Evolutionary conservation across 768 basidiomycete genomes (phyloP).

Genomic region (Rubroboletus satanas): DNA sequence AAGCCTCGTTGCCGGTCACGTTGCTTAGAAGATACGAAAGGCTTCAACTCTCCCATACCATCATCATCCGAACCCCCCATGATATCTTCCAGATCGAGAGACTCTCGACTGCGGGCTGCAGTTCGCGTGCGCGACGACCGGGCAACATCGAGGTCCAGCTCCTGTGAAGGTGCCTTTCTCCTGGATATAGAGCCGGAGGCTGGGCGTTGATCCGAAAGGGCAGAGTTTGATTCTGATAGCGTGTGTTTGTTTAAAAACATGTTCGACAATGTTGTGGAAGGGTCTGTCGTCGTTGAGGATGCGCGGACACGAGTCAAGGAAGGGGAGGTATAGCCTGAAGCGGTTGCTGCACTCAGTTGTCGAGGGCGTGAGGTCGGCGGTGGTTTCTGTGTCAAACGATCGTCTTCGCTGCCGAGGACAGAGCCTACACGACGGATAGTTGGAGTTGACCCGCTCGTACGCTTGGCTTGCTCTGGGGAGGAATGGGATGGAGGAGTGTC

Average conservation of each 20-base stretch:
- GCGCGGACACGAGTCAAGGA: conserved; percentile 26
- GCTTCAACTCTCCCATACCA: conserved; percentile 26
- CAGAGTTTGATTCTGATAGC: conserved; percentile 27
- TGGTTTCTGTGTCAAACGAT: conserved; percentile 26
- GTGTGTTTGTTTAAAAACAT: conserved; percentile 27
- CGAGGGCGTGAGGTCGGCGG: conserved; percentile 41
- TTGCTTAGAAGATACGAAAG: conserved; percentile 41
- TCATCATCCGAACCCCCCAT: conserved; percentile 71
- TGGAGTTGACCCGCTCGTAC: conserved; percentile 36
- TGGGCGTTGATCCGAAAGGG: conserved; percentile 26
- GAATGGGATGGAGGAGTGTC: conserved; percentile 13
- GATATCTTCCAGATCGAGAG: conserved; percentile 70
- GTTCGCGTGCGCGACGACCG: conserved; percentile 39
- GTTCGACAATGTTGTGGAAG: conserved; percentile 12
- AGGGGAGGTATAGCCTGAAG: conserved; percentile 32
- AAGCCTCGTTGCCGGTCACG: conserved; percentile 33
- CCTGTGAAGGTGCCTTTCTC: conserved; percentile 26
- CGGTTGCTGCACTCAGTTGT: conserved; percentile 44
- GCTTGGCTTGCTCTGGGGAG: conserved; percentile 25
- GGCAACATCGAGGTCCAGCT: conserved; percentile 26
- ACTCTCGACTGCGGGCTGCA: conserved; percentile 57
- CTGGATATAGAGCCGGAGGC: conserved; percentile 20
- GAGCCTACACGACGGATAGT: conserved; percentile 58
- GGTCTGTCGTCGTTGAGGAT: conserved; percentile 34
- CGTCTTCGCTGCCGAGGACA: conserved; percentile 60